Evolutionary conservation across 2,329 filamentous ascomycete species (phyloP).

Genomic region (Davidsoniella eucalypti): DNA sequence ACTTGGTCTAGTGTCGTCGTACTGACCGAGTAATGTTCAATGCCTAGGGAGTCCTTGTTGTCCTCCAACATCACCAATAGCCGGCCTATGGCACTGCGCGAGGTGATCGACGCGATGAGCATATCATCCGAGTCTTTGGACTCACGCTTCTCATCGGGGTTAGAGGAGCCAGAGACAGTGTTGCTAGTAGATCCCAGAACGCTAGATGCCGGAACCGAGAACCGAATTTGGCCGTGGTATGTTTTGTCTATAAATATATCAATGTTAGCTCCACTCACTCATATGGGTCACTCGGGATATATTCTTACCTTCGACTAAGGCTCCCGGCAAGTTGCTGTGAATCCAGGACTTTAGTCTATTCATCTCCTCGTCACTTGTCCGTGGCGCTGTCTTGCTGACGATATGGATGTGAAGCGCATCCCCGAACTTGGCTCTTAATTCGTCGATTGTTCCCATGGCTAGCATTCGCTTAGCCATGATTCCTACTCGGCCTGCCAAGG

Average conservation of each 20-base stretch:
- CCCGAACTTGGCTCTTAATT: constrained; percentile 58
- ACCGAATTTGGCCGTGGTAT: constrained; percentile 78
- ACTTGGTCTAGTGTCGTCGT: constrained; percentile 84
- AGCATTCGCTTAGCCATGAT: constrained; percentile 80
- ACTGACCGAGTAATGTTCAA: constrained; percentile 75
- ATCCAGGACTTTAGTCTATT: constrained; percentile 51
- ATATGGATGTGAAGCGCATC: constrained; percentile 69
- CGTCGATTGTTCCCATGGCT: constrained; percentile 59
- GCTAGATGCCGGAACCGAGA: constrained; percentile 47
- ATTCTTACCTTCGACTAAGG: constrained; percentile 38
- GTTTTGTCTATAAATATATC: constrained; percentile 33
- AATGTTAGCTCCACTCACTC: constrained; percentile 1
- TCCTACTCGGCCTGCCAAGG: constrained; percentile 64
- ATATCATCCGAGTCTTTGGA: constrained; percentile 16
- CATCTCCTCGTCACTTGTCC: constrained; percentile 55
- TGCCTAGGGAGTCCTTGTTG: constrained; percentile 47
- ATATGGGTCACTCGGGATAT: not conserved
- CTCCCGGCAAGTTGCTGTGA: constrained; percentile 38
- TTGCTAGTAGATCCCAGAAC: constrained; percentile 14
- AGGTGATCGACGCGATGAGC: constrained; percentile 4
- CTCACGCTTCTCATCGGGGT: not conserved
- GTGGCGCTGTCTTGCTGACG: constrained; percentile 57
- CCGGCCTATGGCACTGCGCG: constrained; percentile 42
- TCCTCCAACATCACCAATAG: constrained; percentile 61
- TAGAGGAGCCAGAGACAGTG: not conserved